Percentiles rank a stretch among this genome's conserved stretches.
These are phyloP conservation scores for Cryphonectria japonica DNA, from an alignment of 2,329 filamentous ascomycete species.

Conservation along the genomic window DNA sequence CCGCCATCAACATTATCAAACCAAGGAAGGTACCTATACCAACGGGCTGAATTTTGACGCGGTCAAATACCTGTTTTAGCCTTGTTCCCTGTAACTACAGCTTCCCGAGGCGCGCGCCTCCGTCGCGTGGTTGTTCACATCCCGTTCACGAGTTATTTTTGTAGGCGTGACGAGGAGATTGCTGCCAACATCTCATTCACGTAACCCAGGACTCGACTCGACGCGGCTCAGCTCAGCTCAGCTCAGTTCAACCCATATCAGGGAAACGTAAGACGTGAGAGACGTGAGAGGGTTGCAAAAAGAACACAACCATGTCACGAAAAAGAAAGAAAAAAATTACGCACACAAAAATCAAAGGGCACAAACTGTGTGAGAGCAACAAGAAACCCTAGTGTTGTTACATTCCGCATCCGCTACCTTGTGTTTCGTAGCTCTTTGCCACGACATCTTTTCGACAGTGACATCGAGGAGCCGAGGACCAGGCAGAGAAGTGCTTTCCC, in stretches of 20 bases:
- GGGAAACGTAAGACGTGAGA: background rate
- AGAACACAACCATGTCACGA: background rate
- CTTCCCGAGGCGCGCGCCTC: background rate
- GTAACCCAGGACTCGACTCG: background rate
- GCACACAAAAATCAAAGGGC: background rate
- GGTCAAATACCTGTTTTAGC: background rate
- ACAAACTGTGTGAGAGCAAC: background rate
- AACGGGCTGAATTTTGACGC: background rate
- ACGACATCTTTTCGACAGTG: background rate
- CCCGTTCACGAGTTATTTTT: background rate
- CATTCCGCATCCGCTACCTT: slow-evolving; percentile 4
- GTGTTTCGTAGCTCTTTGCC: background rate
- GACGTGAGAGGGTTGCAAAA: background rate
- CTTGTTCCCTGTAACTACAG: background rate
- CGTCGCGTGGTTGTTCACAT: background rate
- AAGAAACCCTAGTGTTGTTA: background rate
- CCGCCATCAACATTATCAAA: background rate
- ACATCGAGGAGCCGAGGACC: background rate
- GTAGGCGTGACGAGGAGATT: background rate
- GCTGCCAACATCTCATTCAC: background rate
- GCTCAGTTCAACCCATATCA: background rate
- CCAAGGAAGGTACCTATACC: background rate
- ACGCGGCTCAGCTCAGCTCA: background rate
- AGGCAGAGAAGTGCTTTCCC: background rate
- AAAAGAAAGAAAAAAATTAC: background rate